phyloP scores from a whole-genome alignment of 2,329 filamentous ascomycete genomes.

The Fusarium luffae region DNA sequence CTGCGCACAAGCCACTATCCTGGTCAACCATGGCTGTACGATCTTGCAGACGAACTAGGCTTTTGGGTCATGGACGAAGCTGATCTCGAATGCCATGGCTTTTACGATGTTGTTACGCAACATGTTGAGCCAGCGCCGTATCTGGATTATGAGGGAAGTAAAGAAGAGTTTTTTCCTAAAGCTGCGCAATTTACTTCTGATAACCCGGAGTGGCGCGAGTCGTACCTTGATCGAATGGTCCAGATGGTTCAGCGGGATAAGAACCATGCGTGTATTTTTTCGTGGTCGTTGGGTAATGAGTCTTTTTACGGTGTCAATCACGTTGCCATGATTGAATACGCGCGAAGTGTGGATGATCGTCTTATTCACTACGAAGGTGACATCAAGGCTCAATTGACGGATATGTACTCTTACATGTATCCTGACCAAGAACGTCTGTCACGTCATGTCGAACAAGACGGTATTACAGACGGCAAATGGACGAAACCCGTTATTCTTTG shows the following conservation, averaged over 20 bases:
- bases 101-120: constrained; percentile 19
- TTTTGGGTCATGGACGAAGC: constrained; percentile 27
- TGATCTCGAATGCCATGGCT: constrained; percentile 8
- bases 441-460: constrained; percentile 9
- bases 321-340: constrained; percentile 17
- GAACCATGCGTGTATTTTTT: constrained; percentile 19
- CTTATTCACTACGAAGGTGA: constrained; percentile 20
- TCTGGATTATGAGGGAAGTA: constrained; percentile 18
- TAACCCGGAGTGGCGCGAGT: not conserved
- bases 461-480: not conserved
- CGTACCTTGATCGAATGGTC: constrained; percentile 10
- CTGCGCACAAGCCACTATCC: constrained; percentile 14
- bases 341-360: constrained; percentile 3
- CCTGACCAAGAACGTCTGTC: constrained; percentile 11
- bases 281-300: constrained; percentile 12
- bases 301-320: constrained; percentile 16
- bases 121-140: constrained; percentile 8
- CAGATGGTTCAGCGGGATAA: constrained; percentile 20
- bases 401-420: constrained; percentile 23
- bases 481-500: constrained; percentile 16
- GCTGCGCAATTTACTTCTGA: constrained; percentile 15
- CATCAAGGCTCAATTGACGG: constrained; percentile 18
- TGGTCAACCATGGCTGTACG: constrained; percentile 7
- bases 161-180: constrained; percentile 19
- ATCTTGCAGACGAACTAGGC: constrained; percentile 9